Evolutionary conservation across 352 stramenopile species (phyloP), one percentile per base, ranked within the genome.

Genomic region (Pythium pyrilobum): DNA sequence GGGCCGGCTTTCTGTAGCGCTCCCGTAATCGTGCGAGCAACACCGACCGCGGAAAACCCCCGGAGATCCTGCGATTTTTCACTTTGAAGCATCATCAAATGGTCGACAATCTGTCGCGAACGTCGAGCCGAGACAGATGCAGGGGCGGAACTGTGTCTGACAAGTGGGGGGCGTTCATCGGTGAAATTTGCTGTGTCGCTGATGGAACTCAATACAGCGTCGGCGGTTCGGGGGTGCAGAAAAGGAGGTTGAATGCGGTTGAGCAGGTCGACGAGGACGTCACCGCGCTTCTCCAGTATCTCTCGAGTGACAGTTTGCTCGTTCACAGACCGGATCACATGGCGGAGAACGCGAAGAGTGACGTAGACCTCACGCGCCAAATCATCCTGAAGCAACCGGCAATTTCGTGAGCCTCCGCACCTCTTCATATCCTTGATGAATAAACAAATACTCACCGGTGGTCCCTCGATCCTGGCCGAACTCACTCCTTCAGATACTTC

Each of bases 281-380:
- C 59, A 9, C 64, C 60, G 16, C 67, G 63, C 12, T 72, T 66
- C 25, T 75, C 56, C 20, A 86, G 66, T 3, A 91, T 57, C n/a
- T 89, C 56, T 18, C 67, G 67, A 36, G 77, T 68, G 4, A 89
- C 49, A 4, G 49, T 56, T 0, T 66, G 43, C 12, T 91, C 77
- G 28, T 59, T 74, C n/a, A 88, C 45, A 7, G 65, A 79, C 46
- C 76, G 77, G 9, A 89, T 54, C 11, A 87, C 66, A 37, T 88
- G 72, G 15, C 81, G 64, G 27, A 91, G 45, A 32, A 89, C 68
- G 5, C 81, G 76, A 27, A 87, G 59, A 3, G 79, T 67, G 13
- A 91, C 76, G 54, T 91, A 89, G 24, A 91, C 77, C 32, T 91
- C 81, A 4, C 74, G 72, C 9, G 68, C 81, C 11, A 91, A 62